These are phyloP conservation scores for Populus davidiana DNA, from an alignment of 345 rosid species.

Conservation along the genomic window DNA sequence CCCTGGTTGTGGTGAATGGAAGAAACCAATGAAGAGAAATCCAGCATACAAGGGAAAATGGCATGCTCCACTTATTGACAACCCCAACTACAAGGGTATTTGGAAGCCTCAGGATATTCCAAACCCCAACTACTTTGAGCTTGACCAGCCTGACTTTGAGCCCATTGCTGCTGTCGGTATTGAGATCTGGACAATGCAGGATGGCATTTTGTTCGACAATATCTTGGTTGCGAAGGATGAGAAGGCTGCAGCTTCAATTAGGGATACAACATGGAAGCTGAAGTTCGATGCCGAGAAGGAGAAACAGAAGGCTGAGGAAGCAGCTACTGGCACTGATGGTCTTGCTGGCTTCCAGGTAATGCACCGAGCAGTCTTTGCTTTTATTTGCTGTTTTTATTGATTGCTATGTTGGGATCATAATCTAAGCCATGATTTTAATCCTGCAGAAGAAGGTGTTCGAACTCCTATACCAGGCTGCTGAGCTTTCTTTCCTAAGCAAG, in stretches of 20 bases:
- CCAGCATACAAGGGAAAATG: slow-evolving; percentile 92
- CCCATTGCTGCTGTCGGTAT: slow-evolving; percentile 82
- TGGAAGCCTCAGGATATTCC: slow-evolving; percentile 85
- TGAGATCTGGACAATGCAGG: slow-evolving; percentile 96
- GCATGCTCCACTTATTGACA: slow-evolving; percentile 71
- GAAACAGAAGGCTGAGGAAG: slow-evolving; percentile 75
- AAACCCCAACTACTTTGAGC: slow-evolving; percentile 73
- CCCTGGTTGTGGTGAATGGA: slow-evolving; percentile 93
- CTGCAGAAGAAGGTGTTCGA: slow-evolving; percentile 49
- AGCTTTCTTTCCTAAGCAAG: slow-evolving; percentile 58
- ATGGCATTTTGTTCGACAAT: slow-evolving; percentile 77
- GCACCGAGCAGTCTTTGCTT: background rate
- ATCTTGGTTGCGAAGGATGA: slow-evolving; percentile 64
- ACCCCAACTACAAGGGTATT: slow-evolving; percentile 80
- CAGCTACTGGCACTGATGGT: slow-evolving; percentile 45
- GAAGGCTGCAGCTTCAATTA: slow-evolving; percentile 51
- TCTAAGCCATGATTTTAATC: background rate
- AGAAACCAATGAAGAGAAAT: slow-evolving; percentile 72
- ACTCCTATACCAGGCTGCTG: slow-evolving; percentile 67
- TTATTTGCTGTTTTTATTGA: background rate
- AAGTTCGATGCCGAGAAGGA: slow-evolving; percentile 67
- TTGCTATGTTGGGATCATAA: background rate
- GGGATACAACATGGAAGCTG: slow-evolving; percentile 60
- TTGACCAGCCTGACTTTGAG: slow-evolving; percentile 64
- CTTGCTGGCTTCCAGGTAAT: slow-evolving; percentile 47